phyloP scores from a whole-genome alignment of 345 rosid species.

The Ceriops zippeliana region DNA sequence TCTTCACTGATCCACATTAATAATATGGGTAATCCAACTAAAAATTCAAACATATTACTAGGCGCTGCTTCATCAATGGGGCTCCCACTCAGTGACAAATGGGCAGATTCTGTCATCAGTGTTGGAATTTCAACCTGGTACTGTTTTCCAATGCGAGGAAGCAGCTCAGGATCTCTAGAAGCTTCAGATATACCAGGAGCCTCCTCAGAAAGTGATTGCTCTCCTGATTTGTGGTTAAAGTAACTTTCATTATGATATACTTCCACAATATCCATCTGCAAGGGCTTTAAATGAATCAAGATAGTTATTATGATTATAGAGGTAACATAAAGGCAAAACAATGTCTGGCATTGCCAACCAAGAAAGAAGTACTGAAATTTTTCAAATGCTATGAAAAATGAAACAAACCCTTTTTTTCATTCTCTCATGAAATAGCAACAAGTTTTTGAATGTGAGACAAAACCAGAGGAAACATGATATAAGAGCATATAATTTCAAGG shows the following conservation, averaged over 20 bases:
- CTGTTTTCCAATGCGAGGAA: slow-evolving; percentile 54
- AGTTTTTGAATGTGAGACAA: neutral
- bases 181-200: slow-evolving; percentile 31
- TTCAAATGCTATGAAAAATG: slow-evolving; percentile 1
- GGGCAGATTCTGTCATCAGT: slow-evolving; percentile 23
- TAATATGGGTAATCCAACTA: slow-evolving; percentile 11
- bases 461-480: neutral
- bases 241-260: slow-evolving; percentile 22
- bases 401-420: neutral
- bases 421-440: neutral
- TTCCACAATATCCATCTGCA: slow-evolving; percentile 41
- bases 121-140: slow-evolving; percentile 54
- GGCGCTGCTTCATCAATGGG: slow-evolving; percentile 12
- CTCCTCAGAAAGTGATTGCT: slow-evolving; percentile 29
- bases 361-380: neutral
- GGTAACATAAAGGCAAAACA: neutral
- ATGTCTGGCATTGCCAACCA: neutral
- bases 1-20: slow-evolving; percentile 10
- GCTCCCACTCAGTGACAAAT: slow-evolving; percentile 11
- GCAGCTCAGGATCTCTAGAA: slow-evolving; percentile 43
- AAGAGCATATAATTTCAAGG: neutral
- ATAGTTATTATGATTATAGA: neutral
- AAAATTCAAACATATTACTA: slow-evolving; percentile 8
- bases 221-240: slow-evolving; percentile 31
- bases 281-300: slow-evolving; percentile 1